phyloP scores from a whole-genome alignment of 2,329 filamentous ascomycete species.

The Colletotrichum viniferum region DNA sequence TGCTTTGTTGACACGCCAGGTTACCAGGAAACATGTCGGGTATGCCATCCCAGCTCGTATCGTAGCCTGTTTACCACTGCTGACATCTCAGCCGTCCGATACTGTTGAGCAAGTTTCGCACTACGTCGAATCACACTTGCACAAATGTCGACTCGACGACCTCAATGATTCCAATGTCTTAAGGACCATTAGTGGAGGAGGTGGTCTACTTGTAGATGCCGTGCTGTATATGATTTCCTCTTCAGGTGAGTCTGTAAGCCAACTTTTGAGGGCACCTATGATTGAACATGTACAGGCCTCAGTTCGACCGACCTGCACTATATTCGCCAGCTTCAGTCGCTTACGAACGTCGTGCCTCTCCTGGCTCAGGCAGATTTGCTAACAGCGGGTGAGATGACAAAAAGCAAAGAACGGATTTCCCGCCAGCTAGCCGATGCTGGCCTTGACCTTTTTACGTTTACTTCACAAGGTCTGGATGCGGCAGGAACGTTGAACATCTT shows the following conservation, averaged over 20 bases:
- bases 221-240: conserved; percentile 82
- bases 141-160: conserved; percentile 62
- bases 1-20: conserved; percentile 90
- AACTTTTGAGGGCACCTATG: background rate
- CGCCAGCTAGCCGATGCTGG: conserved; percentile 60
- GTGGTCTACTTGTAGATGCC: conserved; percentile 83
- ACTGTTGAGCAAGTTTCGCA: conserved; percentile 64
- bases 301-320: conserved; percentile 65
- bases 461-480: conserved; percentile 34
- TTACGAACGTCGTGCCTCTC: conserved; percentile 86
- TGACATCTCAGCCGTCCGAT: conserved; percentile 44
- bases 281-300: conserved; percentile 43
- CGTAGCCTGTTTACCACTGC: background rate
- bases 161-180: conserved; percentile 77
- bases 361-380: conserved; percentile 79
- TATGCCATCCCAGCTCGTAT: conserved; percentile 37
- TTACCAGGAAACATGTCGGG: conserved; percentile 57
- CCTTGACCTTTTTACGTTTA: conserved; percentile 72
- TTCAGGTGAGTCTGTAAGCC: conserved; percentile 61
- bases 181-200: conserved; percentile 78
- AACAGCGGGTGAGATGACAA: conserved; percentile 57
- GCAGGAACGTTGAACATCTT: conserved; percentile 58
- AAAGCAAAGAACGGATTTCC: conserved; percentile 64
- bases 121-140: conserved; percentile 76
- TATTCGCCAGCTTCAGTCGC: conserved; percentile 69